Evolutionary conservation across 1,139 yeast genomes (phyloP).

Genomic region (Hemisphaericaspora xylofermentans): DNA sequence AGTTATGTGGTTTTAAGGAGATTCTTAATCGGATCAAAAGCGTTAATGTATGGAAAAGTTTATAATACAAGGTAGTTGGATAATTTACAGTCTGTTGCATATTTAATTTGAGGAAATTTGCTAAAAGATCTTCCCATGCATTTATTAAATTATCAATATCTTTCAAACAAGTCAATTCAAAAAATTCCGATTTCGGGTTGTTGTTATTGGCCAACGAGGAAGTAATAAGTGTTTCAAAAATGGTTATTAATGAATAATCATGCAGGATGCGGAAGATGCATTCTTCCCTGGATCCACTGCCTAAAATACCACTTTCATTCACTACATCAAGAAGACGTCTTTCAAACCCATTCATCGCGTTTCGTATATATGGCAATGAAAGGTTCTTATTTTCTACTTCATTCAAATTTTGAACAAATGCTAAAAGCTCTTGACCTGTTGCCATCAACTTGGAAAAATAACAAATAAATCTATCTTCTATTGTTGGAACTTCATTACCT

Average conservation of each 20-base stretch:
- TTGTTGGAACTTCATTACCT: conserved; percentile 23
- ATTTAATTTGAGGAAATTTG: conserved; percentile 42
- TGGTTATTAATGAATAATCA: conserved; percentile 47
- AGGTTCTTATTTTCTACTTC: not conserved
- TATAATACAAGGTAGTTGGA: conserved; percentile 55
- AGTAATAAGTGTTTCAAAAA: conserved; percentile 48
- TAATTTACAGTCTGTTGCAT: conserved; percentile 35
- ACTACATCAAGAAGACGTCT: conserved; percentile 13
- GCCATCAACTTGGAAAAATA: conserved; percentile 39
- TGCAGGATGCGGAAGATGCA: conserved; percentile 38
- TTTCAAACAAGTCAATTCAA: conserved; percentile 23
- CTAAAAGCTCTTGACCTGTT: conserved; percentile 46
- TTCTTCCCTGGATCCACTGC: conserved; percentile 27
- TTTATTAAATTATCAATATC: conserved; percentile 40
- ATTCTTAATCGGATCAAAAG: conserved; percentile 45
- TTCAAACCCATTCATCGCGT: conserved; percentile 25
- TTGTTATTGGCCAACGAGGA: conserved; percentile 18
- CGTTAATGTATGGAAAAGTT: conserved; percentile 57
- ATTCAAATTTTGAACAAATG: conserved; percentile 18
- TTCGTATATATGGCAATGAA: conserved; percentile 11
- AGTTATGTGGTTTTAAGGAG: conserved; percentile 40
- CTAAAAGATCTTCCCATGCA: conserved; percentile 44
- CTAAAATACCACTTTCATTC: conserved; percentile 29
- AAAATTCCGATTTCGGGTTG: conserved; percentile 2
- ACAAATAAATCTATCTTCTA: conserved; percentile 37